These are phyloP conservation scores for Suillus tomentosus DNA, from an alignment of 768 basidiomycete species.

Conservation along the genomic window DNA sequence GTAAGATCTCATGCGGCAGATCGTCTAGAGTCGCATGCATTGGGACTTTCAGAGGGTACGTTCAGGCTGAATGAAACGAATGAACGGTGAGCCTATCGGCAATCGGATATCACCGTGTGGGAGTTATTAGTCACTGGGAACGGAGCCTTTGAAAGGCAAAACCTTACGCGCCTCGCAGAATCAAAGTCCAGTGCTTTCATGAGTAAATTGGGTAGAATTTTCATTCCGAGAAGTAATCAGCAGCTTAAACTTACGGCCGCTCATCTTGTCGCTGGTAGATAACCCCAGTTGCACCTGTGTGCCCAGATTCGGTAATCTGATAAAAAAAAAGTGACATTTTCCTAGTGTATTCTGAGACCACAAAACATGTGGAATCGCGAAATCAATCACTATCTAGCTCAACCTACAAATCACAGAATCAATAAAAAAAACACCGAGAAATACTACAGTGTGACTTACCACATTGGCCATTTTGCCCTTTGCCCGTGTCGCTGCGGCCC, in stretches of 20 bases:
- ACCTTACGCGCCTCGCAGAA: background rate
- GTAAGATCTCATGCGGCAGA: slow-evolving; percentile 28
- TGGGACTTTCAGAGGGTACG: background rate
- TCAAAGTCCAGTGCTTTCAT: background rate
- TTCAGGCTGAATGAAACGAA: background rate
- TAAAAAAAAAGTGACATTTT: background rate
- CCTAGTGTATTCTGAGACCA: background rate
- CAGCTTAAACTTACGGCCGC: background rate
- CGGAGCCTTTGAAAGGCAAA: slow-evolving; percentile 5
- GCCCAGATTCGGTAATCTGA: background rate
- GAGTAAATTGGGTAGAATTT: background rate
- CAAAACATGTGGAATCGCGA: background rate
- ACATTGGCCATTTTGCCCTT: slow-evolving; percentile 57
- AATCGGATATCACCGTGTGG: background rate
- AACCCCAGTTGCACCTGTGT: too few species aligned
- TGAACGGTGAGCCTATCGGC: background rate
- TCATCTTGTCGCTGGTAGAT: background rate
- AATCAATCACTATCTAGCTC: slow-evolving; percentile 34
- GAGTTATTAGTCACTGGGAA: slow-evolving; percentile 1
- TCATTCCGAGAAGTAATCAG: background rate
- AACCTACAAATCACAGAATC: slow-evolving; percentile 6
- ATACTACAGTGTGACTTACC: slow-evolving; percentile 30
- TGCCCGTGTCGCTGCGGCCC: slow-evolving; percentile 72
- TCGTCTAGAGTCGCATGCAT: slow-evolving; percentile 15
- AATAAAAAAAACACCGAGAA: background rate